A percentile compares a stretch with the other conserved stretches of the same genome.
phyloP scores from a whole-genome alignment of 352 stramenopile genomes.

The Phytophthora boehmeriae region DNA sequence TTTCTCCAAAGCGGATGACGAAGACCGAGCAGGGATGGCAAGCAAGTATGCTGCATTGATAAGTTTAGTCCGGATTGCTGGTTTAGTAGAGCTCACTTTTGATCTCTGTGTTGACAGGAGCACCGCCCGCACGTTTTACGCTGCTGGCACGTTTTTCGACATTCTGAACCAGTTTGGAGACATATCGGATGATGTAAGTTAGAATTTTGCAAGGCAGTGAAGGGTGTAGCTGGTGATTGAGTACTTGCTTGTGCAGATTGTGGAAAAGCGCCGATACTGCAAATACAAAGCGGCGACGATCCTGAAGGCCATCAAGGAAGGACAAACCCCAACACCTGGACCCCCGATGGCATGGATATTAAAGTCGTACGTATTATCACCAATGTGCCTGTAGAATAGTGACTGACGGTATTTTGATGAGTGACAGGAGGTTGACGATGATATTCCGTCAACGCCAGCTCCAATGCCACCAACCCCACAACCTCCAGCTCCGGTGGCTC shows the following conservation, averaged over 20 bases:
- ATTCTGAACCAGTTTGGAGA: slow-evolving; percentile 96
- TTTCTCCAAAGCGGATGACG: slow-evolving; percentile 94
- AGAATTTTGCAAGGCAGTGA: neutral
- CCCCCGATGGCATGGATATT: slow-evolving; percentile 61
- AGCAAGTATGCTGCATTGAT: slow-evolving; percentile 73
- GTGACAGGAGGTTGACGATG: slow-evolving; percentile 19
- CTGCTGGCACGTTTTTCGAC: slow-evolving; percentile 96
- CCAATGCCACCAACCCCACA: slow-evolving; percentile 2
- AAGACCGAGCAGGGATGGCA: slow-evolving; percentile 90
- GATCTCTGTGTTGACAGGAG: slow-evolving; percentile 44
- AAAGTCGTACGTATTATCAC: slow-evolving; percentile 36
- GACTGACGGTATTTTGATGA: slow-evolving; percentile 3
- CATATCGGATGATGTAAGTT: slow-evolving; percentile 73
- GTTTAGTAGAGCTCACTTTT: slow-evolving; percentile 8
- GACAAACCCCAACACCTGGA: slow-evolving; percentile 79
- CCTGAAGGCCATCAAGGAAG: slow-evolving; percentile 96
- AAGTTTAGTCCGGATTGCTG: neutral
- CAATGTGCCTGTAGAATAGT: too few species aligned
- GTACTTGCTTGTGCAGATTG: slow-evolving; percentile 43
- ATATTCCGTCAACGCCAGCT: slow-evolving; percentile 12
- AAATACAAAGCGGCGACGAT: slow-evolving; percentile 97
- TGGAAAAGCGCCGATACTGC: slow-evolving; percentile 92
- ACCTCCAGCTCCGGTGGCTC: slow-evolving; percentile 25
- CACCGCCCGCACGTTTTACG: slow-evolving; percentile 97
- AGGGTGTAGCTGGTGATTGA: slow-evolving; percentile 7